Evolutionary conservation across 2,329 filamentous ascomycete genomes (phyloP), one percentile per base, ranked within the genome.

Genomic region (Cladophialophora bantiana): DNA sequence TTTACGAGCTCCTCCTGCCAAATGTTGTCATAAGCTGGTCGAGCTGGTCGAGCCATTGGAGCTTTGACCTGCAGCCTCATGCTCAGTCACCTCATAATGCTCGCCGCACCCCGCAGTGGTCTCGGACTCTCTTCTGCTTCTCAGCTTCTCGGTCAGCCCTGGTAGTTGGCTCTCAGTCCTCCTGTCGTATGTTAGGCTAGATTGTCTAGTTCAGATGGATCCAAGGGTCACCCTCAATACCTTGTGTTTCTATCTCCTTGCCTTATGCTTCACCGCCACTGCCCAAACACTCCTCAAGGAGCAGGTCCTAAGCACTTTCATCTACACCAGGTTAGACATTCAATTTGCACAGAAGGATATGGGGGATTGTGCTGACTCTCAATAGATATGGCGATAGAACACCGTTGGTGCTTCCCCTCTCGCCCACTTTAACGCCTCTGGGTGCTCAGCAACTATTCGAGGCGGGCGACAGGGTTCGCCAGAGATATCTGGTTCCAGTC

Each of bases 381-480:
- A 26, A 61, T 18, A 61, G 83, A 26, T 80, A 84, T 58, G 86
- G 86, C 66, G 86, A 88, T 66, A 82, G 81, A 59, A 86, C 83
- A 5, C 86, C 86, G 2, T 71, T 76, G 53, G 74, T 78, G 34
- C 71, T 83, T 6, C 65, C 65, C 40, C 68, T 74, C 7, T 71
- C 79, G 2, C 76, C 75, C 4, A 75, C 75, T 0, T 77, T 88
- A 59, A 87, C 85, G 1, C 79, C 83, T 0, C 76, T 84, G 52
- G 86, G 86, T 57, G 86, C 86, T n/a, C 82, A 81, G 58, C 82
- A 86, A 68, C 78, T 86, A 64, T 80, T 82, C 68, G 71, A 76
- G 10, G 80, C 84, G 7, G 86, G 86, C 1, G 73, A 78, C 15
- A 79, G 78, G 64, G 83, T 88, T 72, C 82, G 86, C 67, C 71